Evolutionary conservation across 192 early-diverging fungal species (phyloP).

Genomic region (Piromyces finnis): DNA sequence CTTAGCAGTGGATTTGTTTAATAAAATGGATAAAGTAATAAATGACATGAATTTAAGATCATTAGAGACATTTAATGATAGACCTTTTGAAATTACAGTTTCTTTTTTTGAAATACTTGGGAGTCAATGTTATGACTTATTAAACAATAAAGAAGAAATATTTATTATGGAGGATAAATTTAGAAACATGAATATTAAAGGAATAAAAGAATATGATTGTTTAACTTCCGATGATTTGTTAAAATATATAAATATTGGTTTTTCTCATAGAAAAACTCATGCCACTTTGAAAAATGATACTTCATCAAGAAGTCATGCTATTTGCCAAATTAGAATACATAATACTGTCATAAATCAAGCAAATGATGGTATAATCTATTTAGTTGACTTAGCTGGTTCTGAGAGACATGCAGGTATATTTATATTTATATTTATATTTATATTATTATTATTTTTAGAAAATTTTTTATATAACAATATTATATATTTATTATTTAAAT

Average conservation of each 20-base stretch:
- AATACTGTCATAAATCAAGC: constrained; percentile 9
- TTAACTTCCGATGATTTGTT: constrained; percentile 8
- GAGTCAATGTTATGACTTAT: constrained; percentile 12
- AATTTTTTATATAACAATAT: not conserved
- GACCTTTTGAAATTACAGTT: constrained; percentile 10
- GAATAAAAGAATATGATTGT: constrained; percentile 6
- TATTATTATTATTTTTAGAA: not conserved
- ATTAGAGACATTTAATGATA: not conserved
- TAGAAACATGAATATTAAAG: constrained; percentile 10
- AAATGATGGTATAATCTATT: constrained; percentile 25
- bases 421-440: not conserved
- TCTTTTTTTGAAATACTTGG: constrained; percentile 26
- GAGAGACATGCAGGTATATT: constrained; percentile 4
- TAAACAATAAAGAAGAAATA: constrained; percentile 8
- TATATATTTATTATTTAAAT: no score
- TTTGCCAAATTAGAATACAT: constrained; percentile 3
- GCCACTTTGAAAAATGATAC: constrained; percentile 9
- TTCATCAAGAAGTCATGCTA: constrained; percentile 8
- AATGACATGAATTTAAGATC: constrained; percentile 1
- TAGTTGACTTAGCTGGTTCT: constrained; percentile 30
- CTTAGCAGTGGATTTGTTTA: constrained; percentile 15
- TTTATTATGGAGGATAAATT: constrained; percentile 19
- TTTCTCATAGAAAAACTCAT: constrained; percentile 2
- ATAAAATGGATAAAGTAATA: constrained; percentile 4
- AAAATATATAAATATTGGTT: constrained; percentile 7